Base-by-base conservation (phyloP, 257 asterid genomes). In the Lantana camara region DNA sequence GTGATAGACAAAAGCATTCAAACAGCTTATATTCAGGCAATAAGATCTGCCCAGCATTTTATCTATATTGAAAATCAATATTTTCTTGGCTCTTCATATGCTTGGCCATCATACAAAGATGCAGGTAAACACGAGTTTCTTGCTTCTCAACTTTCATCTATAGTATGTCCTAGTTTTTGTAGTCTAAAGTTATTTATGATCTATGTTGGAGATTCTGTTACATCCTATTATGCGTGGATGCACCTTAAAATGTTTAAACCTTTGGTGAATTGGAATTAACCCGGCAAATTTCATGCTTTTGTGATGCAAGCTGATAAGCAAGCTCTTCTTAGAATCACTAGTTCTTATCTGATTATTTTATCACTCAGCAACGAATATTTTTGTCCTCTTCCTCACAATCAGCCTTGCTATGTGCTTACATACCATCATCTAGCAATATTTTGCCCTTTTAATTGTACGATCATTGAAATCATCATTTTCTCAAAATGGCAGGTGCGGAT, bases 81-180 rank as follows among this genome's bases (percentile, higher is more conserved):
- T 77, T 91, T 91, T 78, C 92, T 91, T 48, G 97, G 97, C 65
- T 85, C 97, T 48, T 88, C 97, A 4, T 91, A 88, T 70, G 96
- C 85, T 67, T 91, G 97, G 97, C 87, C 88, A 6, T 74, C 93
- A 1, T 88, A 85, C 85, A 82, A 80, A 74, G 83, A 84, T 88
- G 96, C 96, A 68, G 97, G 97, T 91, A 49, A 64, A 7, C 29
- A 65, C 68, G 34, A 20, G 49, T 72, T 42, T 57, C 58, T 70
- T 50, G 50, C 29, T 41, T 46, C 13, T 21, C 50, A 30, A 55
- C 44, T 56, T 68, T 67, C 37, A 52, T 0, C 7, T 44, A 16
- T 45, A 52, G 45, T 38, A 17, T 50, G 52, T 32, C 41, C 9
- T 50, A 7, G 35, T 37, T 11, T 68, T 45, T 74, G 47, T 30